A percentile compares a stretch with the other conserved stretches of the same genome.
Evolutionary conservation across 2,329 filamentous ascomycete species (phyloP).

Genomic region (Pestalotiopsis sp.): DNA sequence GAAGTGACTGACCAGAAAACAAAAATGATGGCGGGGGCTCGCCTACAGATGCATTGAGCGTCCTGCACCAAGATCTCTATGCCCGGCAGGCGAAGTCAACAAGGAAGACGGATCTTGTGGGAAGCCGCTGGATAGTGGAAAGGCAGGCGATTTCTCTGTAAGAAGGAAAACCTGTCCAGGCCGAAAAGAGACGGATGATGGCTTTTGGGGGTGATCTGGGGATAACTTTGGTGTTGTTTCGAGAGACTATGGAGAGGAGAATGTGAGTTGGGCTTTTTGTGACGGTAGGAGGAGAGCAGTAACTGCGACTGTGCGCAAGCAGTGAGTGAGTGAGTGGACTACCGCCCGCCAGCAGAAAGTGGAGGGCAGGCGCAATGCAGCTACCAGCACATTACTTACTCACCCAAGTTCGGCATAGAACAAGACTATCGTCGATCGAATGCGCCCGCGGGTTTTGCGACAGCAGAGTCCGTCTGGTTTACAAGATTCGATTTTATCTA

Average conservation of each 20-base stretch:
- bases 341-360: not conserved
- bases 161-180: conserved; percentile 13
- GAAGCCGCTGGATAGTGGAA: not conserved
- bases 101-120: conserved; percentile 16
- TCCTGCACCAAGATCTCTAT: conserved; percentile 25
- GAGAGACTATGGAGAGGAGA: conserved; percentile 25
- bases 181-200: conserved; percentile 21
- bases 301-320: conserved; percentile 30
- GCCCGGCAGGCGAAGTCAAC: conserved; percentile 27
- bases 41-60: conserved; percentile 32
- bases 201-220: conserved; percentile 23
- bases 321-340: not conserved
- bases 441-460: not conserved
- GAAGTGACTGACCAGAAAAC: conserved; percentile 38
- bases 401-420: not conserved
- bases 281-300: conserved; percentile 35
- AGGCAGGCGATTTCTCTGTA: conserved; percentile 13
- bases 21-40: conserved; percentile 34
- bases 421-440: not conserved
- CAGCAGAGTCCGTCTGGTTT: not conserved
- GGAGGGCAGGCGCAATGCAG: not conserved
- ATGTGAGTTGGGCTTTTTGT: conserved; percentile 22
- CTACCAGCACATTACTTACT: not conserved
- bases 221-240: conserved; percentile 25
- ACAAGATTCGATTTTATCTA: not conserved